Evolutionary conservation across 805 yeast species (phyloP).

Genomic region (Zygosaccharomyces rouxii): DNA sequence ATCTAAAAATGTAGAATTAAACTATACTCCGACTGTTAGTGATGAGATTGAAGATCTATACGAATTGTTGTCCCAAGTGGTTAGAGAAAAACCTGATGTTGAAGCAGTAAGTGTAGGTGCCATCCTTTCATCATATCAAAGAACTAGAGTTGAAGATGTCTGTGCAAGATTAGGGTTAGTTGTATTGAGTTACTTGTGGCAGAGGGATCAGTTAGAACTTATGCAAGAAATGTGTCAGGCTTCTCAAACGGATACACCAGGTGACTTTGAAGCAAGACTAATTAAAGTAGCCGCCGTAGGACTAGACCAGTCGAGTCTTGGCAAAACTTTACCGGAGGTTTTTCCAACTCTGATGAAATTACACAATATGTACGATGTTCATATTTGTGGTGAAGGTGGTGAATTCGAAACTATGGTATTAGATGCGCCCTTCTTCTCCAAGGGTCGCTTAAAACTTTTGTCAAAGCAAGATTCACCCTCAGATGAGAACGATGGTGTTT

Average conservation of each 20-base stretch:
- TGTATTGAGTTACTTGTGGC: conserved; percentile 82
- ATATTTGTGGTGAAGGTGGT: conserved; percentile 98
- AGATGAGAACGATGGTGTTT: conserved; percentile 56
- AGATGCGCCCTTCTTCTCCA: conserved; percentile 79
- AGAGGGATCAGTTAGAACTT: conserved; percentile 71
- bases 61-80: conserved; percentile 46
- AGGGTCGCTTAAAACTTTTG: conserved; percentile 44
- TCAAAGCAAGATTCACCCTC: conserved; percentile 42
- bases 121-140: conserved; percentile 88
- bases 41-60: conserved; percentile 90
- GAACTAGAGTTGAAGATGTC: conserved; percentile 89
- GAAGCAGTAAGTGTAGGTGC: conserved; percentile 95
- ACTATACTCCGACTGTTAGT: conserved; percentile 58
- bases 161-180: conserved; percentile 69
- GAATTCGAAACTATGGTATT: conserved; percentile 92
- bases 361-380: conserved; percentile 69
- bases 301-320: conserved; percentile 59
- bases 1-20: conserved; percentile 61
- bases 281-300: conserved; percentile 95
- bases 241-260: conserved; percentile 9
- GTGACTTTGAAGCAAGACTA: conserved; percentile 66
- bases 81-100: conserved; percentile 57
- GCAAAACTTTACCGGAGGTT: conserved; percentile 58
- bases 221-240: conserved; percentile 72
- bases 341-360: conserved; percentile 54